Evolutionary conservation across 495 filamentous ascomycete genomes (phyloP), one percentile per base, ranked within the genome.

Genomic region (Aspergillus bertholletiae): DNA sequence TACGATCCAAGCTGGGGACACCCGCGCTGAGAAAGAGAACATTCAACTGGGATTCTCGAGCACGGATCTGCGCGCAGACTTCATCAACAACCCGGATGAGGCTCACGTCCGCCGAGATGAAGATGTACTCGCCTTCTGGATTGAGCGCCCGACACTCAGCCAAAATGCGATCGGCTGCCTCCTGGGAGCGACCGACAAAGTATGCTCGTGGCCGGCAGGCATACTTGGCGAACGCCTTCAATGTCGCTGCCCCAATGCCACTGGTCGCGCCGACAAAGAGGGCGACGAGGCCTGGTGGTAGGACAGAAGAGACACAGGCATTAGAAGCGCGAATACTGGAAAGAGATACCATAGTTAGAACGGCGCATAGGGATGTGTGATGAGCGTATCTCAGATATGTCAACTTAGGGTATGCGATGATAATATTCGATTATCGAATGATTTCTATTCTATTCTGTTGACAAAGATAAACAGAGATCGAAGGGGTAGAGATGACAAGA

Each of bases 221-320:
- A 46, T 77, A 50, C 28, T 44, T 30, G n/a, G n/a, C n/a, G 50
- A 87, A 84, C 45, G 73, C 53, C 53, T 72, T 78, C 30, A 87
- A 55, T 0, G 83, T 75, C 5, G 66, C 51, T 55, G 80, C 74
- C 35, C 81, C 85, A 49, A 88, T 79, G 34, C 83, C 86, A 35
- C 70, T 76, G 0, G 85, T 88, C 15, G 66, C 85, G 27, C 86
- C 84, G 13, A 81, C 79, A 55, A 84, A 84, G 48, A 85, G 72
- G 27, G 76, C 80, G 2, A 80, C 73, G 0, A 80, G 63, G 5
- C 70, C 67, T 0, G 67, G 15, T 11, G 75, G 77, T 21, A 83
- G 66, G 0, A 55, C 24, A 3, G 67, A 58, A 1, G 18, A 9
- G 28, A 52, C 21, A 6, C 12, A 3, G 5, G 39, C 26, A 21